Evolutionary conservation across 495 filamentous ascomycete genomes (phyloP), one percentile per base, ranked within the genome.

Genomic region (Aspergillus ostianus): DNA sequence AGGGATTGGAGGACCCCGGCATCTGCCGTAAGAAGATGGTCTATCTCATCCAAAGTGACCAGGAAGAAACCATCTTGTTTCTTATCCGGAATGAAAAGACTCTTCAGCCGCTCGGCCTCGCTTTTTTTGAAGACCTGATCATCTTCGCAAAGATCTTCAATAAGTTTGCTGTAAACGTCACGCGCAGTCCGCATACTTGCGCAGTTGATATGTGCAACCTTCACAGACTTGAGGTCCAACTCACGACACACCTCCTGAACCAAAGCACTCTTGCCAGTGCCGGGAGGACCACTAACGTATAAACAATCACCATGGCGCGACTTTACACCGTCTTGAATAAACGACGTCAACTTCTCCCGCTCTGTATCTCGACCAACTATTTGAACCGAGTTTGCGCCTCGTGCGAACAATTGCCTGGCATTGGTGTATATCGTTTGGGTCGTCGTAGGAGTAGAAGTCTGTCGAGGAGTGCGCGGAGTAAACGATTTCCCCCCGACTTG

Each of bases 221-320:
- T 87, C 52, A 92, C 74, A 5, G 71, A 67, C 2, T 64, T 73
- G 45, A 71, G 69, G 44, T 82, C 76, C 21, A 87, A 62, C 32
- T 85, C 79, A 46, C 82, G 75, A 53, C 87, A 89, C 29, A 97
- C 82, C 64, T 96, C 89, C 56, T 86, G 84, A 53, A 97, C 84
- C 73, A 97, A 84, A 4, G 94, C 95, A 71, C 92, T 97, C 74
- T 99, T 99, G 7, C 94, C 94, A 5, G 95, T 98, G 1, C 94
- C 94, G 2, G 94, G 94, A 29, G 94, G 94, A 0, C 94, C 94
- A 64, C 92, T 97, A 63, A 99, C 86, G 69, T 99, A 99, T 44
- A 96, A 80, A 68, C 92, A 96, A n/a, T 92, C 91, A 51, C 90
- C 88, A 19, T 82, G 81, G 10, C 77, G 77, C 17, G 82, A 70